Conservation (phyloP, 2,329 filamentous ascomycete genomes). For the Phialophora verrucosa region DNA sequence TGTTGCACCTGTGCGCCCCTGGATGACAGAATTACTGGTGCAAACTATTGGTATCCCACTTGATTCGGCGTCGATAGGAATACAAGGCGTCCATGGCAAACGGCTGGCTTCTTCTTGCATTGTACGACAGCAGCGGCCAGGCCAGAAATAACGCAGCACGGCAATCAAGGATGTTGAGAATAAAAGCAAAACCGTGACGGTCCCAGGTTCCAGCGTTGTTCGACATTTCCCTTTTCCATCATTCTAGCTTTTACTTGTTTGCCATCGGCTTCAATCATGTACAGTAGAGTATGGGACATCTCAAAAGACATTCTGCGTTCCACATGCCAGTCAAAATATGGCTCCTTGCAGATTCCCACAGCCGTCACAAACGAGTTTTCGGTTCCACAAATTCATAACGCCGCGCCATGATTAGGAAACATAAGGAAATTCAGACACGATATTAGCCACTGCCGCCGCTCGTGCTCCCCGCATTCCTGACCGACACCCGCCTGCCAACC, state of each 20-base stretch:
- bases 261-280: slow-evolving; percentile 19
- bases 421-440: slow-evolving; percentile 7
- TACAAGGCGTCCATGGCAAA: neutral
- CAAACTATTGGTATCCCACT: neutral
- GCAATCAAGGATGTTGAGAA: neutral
- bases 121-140: slow-evolving; percentile 13
- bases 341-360: slow-evolving; percentile 12
- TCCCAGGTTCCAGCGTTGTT: slow-evolving; percentile 9
- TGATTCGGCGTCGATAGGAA: neutral
- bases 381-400: slow-evolving; percentile 15
- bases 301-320: slow-evolving; percentile 25
- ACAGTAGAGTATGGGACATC: slow-evolving; percentile 19
- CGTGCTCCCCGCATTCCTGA: slow-evolving; percentile 17
- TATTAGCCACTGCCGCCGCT: slow-evolving; percentile 19
- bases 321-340: slow-evolving; percentile 10
- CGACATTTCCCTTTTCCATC: slow-evolving; percentile 17
- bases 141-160: neutral
- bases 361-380: slow-evolving; percentile 8
- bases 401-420: slow-evolving; percentile 26
- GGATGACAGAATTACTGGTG: neutral
- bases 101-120: slow-evolving; percentile 5
- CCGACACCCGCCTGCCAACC: slow-evolving; percentile 36
- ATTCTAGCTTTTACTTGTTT: slow-evolving; percentile 18
- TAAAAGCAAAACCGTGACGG: slow-evolving; percentile 1
- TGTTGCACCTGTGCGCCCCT: slow-evolving; percentile 16